Percentiles rank a stretch among this genome's conserved stretches.
Evolutionary conservation across 495 filamentous ascomycete genomes (phyloP).

Genomic region (Penicillium coffeae): DNA sequence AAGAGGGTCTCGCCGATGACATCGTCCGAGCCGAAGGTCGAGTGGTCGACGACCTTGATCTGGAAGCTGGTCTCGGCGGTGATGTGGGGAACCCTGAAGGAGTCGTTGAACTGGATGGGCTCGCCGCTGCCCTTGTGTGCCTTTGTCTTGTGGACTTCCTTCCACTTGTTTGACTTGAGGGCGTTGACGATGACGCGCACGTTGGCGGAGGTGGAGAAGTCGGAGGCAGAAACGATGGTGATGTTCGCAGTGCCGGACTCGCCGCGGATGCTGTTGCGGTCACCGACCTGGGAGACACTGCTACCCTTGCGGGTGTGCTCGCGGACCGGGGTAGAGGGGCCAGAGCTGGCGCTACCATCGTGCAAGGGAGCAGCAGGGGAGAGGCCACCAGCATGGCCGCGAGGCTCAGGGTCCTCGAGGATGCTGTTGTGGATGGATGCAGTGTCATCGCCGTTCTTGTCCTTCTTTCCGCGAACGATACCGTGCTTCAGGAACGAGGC

Average conservation of each 20-base stretch:
- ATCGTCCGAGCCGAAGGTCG: conserved; percentile 75
- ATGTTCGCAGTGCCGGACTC: conserved; percentile 76
- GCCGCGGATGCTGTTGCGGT: conserved; percentile 43
- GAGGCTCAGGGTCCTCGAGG: conserved; percentile 31
- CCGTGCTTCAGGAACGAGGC: conserved; percentile 82
- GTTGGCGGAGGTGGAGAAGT: conserved; percentile 74
- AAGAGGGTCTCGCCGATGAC: conserved; percentile 80
- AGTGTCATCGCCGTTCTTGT: conserved; percentile 51
- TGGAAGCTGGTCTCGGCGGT: conserved; percentile 83
- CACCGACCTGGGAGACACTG: conserved; percentile 52
- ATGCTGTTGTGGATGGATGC: conserved; percentile 16
- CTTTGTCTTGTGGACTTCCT: conserved; percentile 85
- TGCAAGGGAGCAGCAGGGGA: conserved; percentile 31
- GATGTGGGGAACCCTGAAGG: conserved; percentile 66
- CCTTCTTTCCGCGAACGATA: conserved; percentile 58
- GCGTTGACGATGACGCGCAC: conserved; percentile 71
- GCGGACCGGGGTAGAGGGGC: conserved; percentile 31
- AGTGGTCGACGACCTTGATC: conserved; percentile 76
- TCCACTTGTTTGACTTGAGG: conserved; percentile 62
- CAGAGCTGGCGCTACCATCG: conserved; percentile 30
- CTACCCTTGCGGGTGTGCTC: conserved; percentile 65
- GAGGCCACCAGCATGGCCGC: conserved; percentile 36
- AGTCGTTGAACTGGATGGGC: conserved; percentile 69
- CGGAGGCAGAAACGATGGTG: conserved; percentile 72
- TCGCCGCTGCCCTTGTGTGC: conserved; percentile 56